phyloP scores from a whole-genome alignment of 257 asterid species.

The Nicotiana benthamiana region DNA sequence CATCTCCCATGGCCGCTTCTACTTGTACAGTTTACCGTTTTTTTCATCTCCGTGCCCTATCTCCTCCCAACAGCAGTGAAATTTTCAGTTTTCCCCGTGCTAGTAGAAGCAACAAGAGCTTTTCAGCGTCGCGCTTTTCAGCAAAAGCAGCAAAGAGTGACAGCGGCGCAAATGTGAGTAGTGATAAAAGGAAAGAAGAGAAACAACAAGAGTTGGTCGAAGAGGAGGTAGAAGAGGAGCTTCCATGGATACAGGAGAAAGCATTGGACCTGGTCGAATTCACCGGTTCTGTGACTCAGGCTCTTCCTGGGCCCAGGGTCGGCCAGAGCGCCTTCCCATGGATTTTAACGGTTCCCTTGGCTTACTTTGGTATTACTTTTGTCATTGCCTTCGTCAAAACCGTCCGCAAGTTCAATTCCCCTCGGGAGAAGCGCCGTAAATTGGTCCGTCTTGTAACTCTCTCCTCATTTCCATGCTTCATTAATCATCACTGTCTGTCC shows the following conservation, averaged over 20 bases:
- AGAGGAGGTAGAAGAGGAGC: slow-evolving; percentile 78
- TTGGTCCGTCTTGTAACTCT: slow-evolving; percentile 38
- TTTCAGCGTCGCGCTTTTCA: slow-evolving; percentile 2
- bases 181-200: slow-evolving; percentile 10
- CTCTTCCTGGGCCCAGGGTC: slow-evolving; percentile 94
- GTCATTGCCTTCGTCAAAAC: slow-evolving; percentile 77
- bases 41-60: neutral
- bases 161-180: neutral
- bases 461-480: neutral
- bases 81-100: neutral
- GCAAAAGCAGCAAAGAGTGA: slow-evolving; percentile 6
- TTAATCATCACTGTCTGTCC: neutral
- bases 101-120: neutral
- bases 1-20: slow-evolving; percentile 9
- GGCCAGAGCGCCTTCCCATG: slow-evolving; percentile 85
- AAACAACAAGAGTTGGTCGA: slow-evolving; percentile 23
- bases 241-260: slow-evolving; percentile 99
- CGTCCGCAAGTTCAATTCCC: slow-evolving; percentile 67
- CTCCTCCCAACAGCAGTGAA: neutral
- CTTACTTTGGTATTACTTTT: slow-evolving; percentile 76
- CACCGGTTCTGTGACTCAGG: slow-evolving; percentile 90
- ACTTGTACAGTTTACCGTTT: neutral
- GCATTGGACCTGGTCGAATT: slow-evolving; percentile 92
- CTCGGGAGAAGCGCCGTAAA: slow-evolving; percentile 63
- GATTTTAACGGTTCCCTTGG: slow-evolving; percentile 78